phyloP scores from a whole-genome alignment of 805 yeast genomes.

The Candida cerambycidarum region DNA sequence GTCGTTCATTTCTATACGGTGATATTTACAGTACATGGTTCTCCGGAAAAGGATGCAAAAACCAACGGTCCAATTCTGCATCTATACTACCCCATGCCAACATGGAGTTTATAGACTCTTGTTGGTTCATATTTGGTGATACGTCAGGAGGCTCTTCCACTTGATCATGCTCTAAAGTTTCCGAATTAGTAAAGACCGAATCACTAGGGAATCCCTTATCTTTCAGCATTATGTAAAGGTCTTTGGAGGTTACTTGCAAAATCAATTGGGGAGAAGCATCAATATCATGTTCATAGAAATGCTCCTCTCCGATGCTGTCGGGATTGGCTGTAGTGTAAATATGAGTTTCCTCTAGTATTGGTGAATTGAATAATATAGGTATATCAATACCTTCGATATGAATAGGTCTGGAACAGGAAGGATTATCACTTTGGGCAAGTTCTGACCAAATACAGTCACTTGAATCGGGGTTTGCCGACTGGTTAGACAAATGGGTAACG shows the following conservation, averaged over 20 bases:
- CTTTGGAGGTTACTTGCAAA: conserved; percentile 3
- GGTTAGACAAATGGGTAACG: conserved; percentile 9
- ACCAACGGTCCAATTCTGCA: conserved; percentile 17
- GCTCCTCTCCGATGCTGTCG: conserved; percentile 1
- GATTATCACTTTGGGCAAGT: conserved; percentile 12
- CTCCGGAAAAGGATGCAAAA: conserved; percentile 15
- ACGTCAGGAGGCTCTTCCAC: background rate
- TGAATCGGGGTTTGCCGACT: conserved; percentile 8
- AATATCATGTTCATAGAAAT: conserved; percentile 12
- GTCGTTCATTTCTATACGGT: too few species aligned
- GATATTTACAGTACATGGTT: conserved; percentile 1
- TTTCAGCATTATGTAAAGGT: conserved; percentile 2
- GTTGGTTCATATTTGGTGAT: background rate
- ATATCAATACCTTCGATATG: conserved; percentile 10
- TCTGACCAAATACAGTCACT: conserved; percentile 13
- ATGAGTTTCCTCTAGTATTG: background rate
- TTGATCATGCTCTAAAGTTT: conserved; percentile 11
- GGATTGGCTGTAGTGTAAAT: conserved; percentile 1
- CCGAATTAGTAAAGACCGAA: conserved; percentile 7
- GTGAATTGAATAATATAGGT: conserved; percentile 6
- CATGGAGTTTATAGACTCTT: background rate
- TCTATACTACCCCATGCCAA: conserved; percentile 10
- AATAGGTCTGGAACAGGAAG: conserved; percentile 8
- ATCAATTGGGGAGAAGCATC: conserved; percentile 15
- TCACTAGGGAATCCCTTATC: conserved; percentile 7